Evolutionary conservation across 148 eudicot species (phyloP).

Genomic region (Bassia scoparia): DNA sequence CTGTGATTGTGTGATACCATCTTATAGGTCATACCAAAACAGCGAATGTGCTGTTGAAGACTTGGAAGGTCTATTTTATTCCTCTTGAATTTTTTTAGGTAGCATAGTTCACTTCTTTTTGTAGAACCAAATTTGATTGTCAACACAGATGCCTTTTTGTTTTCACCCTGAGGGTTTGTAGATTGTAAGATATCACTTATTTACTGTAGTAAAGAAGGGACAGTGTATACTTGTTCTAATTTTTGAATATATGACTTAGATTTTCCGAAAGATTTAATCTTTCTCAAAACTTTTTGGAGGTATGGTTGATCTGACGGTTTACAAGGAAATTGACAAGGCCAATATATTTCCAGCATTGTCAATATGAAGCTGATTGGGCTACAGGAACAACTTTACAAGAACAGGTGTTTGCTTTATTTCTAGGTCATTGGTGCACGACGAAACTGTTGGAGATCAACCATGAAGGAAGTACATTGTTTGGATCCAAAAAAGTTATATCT

Average conservation of each 20-base stretch:
- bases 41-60: background rate
- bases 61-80: background rate
- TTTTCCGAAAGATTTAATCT: background rate
- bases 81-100: no score
- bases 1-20: background rate
- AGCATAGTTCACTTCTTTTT: background rate
- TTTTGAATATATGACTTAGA: background rate
- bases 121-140: background rate
- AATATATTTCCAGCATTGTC: constrained; percentile 51
- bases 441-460: constrained; percentile 47
- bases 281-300: background rate
- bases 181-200: no score
- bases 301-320: background rate
- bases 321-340: background rate
- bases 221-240: no score
- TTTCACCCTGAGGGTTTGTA: background rate
- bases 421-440: constrained; percentile 89
- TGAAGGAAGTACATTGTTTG: constrained; percentile 64
- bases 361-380: constrained; percentile 44
- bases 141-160: background rate
- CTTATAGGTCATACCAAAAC: no score
- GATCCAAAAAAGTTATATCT: constrained; percentile 54
- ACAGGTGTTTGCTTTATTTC: constrained; percentile 66
- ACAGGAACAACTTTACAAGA: constrained; percentile 45
- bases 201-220: no score